Conservation (phyloP, 495 filamentous ascomycete species). For the Aspergillus leporis region DNA sequence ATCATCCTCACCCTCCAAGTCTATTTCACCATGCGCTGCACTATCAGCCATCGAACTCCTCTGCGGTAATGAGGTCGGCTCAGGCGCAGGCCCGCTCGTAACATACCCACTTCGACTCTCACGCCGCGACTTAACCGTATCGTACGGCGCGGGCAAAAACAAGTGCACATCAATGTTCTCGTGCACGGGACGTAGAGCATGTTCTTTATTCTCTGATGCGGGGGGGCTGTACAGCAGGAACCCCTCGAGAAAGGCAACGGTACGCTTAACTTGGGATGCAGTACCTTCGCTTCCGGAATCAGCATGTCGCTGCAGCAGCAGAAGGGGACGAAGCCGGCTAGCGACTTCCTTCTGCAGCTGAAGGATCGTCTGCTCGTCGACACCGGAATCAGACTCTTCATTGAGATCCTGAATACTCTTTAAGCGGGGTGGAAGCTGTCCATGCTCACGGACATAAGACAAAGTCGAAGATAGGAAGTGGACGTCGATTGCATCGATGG, state of each 20-base stretch:
- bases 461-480: slow-evolving; percentile 61
- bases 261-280: slow-evolving; percentile 11
- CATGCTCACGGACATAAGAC: slow-evolving; percentile 60
- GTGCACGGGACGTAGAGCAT: slow-evolving; percentile 42
- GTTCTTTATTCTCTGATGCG: slow-evolving; percentile 20
- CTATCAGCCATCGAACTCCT: not conserved
- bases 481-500: slow-evolving; percentile 69
- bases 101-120: slow-evolving; percentile 81
- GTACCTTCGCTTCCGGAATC: not conserved
- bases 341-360: slow-evolving; percentile 21
- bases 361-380: slow-evolving; percentile 27
- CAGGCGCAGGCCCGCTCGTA: slow-evolving; percentile 59
- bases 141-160: slow-evolving; percentile 66
- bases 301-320: not conserved
- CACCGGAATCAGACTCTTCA: slow-evolving; percentile 53
- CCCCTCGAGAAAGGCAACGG: slow-evolving; percentile 68
- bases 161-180: slow-evolving; percentile 68
- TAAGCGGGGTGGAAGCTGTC: slow-evolving; percentile 64
- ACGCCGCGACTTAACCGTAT: slow-evolving; percentile 62
- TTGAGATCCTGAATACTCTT: slow-evolving; percentile 79
- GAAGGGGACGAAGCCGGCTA: not conserved
- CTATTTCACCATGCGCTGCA: slow-evolving; percentile 21
- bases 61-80: slow-evolving; percentile 9
- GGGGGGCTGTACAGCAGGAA: slow-evolving; percentile 73
- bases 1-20: slow-evolving; percentile 41